A percentile compares a stretch with the other conserved stretches of the same genome.
phyloP scores from a whole-genome alignment of 106 monocot genomes.

The Narthecium ossifragum region DNA sequence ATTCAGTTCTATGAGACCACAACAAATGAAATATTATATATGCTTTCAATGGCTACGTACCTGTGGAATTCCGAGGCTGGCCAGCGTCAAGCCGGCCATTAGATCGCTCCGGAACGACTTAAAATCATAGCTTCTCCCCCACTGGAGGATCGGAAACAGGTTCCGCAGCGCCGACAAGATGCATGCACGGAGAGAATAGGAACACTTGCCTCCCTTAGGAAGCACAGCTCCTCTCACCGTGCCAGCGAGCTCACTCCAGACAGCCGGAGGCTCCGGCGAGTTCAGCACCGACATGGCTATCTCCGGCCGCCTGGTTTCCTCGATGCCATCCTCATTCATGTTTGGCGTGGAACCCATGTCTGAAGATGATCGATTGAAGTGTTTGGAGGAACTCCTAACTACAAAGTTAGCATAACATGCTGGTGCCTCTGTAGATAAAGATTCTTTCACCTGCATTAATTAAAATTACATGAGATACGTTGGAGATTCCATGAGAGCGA shows the following conservation, averaged over 20 bases:
- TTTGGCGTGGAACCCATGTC: neutral
- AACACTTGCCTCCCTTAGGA: conserved; percentile 8
- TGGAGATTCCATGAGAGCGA: no score
- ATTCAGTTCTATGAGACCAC: no score
- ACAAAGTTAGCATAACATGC: neutral
- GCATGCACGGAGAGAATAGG: conserved; percentile 9
- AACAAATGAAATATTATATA: no score
- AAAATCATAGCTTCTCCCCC: conserved; percentile 60
- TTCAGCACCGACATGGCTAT: conserved; percentile 32
- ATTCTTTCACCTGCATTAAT: neutral
- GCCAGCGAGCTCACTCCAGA: conserved; percentile 46
- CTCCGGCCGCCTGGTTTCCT: neutral
- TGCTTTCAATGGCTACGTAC: conserved; percentile 10
- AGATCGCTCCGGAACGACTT: conserved; percentile 65
- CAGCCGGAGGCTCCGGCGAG: conserved; percentile 45
- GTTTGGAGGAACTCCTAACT: conserved; percentile 70
- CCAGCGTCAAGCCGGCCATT: conserved; percentile 85
- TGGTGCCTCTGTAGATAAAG: neutral
- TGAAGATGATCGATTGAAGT: conserved; percentile 54
- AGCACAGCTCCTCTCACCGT: conserved; percentile 11
- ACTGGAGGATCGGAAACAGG: conserved; percentile 62
- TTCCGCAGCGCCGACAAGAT: conserved; percentile 17
- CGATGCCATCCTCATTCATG: neutral
- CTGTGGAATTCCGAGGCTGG: conserved; percentile 94
- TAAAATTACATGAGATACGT: no score